Percentiles rank a stretch among this genome's conserved stretches.
Evolutionary conservation across 1,139 yeast species (phyloP).

Genomic region (Blastobotrys ciferrii): DNA sequence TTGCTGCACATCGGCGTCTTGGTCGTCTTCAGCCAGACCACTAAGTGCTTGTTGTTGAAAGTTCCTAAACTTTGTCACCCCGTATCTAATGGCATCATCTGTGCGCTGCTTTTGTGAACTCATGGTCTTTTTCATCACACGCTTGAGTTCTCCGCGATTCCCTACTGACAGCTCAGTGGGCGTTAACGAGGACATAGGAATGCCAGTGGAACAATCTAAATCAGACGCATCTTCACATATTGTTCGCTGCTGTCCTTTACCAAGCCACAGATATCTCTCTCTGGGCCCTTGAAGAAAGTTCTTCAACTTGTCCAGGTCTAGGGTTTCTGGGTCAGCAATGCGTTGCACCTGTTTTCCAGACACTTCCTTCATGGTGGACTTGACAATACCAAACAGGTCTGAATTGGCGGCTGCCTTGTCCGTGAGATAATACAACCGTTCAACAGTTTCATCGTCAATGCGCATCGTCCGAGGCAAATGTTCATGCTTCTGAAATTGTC

Average conservation of each 20-base stretch:
- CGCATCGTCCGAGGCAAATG: slow-evolving; percentile 56
- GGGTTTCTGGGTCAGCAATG: slow-evolving; percentile 50
- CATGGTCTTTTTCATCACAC: slow-evolving; percentile 26
- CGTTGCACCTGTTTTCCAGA: slow-evolving; percentile 44
- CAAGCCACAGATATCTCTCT: slow-evolving; percentile 50
- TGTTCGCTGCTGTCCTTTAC: slow-evolving; percentile 39
- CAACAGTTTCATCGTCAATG: slow-evolving; percentile 63
- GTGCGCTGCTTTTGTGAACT: slow-evolving; percentile 20
- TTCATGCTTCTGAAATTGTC: slow-evolving; percentile 67
- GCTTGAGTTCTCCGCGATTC: slow-evolving; percentile 23
- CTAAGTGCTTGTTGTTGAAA: background rate
- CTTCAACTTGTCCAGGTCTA: slow-evolving; percentile 47
- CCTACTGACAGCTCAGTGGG: slow-evolving; percentile 19
- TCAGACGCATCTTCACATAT: slow-evolving; percentile 6
- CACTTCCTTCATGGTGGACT: slow-evolving; percentile 71
- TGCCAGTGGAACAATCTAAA: slow-evolving; percentile 21
- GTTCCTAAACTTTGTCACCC: slow-evolving; percentile 18
- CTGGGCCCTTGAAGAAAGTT: slow-evolving; percentile 46
- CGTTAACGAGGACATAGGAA: slow-evolving; percentile 28
- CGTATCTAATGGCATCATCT: slow-evolving; percentile 24
- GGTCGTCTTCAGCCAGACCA: background rate
- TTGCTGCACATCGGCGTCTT: slow-evolving; percentile 9
- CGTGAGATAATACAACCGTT: slow-evolving; percentile 57
- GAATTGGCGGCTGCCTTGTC: slow-evolving; percentile 45
- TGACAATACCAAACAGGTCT: slow-evolving; percentile 65